Base-by-base conservation (phyloP, 1,284 basidiomycete genomes). In the Coniophora puteana region DNA sequence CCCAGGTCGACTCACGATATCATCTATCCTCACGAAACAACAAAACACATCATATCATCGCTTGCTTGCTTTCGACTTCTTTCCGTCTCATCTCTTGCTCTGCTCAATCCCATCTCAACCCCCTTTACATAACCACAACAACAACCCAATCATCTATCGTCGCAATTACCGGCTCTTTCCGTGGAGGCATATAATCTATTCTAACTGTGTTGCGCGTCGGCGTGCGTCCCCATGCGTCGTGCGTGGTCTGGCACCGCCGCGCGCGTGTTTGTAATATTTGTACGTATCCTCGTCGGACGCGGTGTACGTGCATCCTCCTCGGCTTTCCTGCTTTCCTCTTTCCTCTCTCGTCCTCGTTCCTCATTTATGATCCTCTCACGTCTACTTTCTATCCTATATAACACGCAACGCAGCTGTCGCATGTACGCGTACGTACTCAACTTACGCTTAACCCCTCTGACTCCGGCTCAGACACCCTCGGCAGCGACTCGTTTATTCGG, bases 1-100 rank as follows among this genome's bases (percentile, higher is more conserved):
- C 57, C 44, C 39, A 55, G 61, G 57, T 54, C 60, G 58, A 35
- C 42, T 31, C 30, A n/a, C n/a, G n/a, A n/a, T n/a, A n/a, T 36
- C n/a, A 41, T 41, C 38, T n/a, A 34, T 40, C 38, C 16, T 20
- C 22, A 21, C 26, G 10, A 27, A 27, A 27, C 10, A 27, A 10
- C 14, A 27, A 14, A 27, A 27, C 26, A 10, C 10, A 14, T 27
- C 18, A 37, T 39, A 23, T 33, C 13, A 37, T 24, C 17, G 20
- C 23, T 23, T 10, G 10, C 38, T 13, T 6, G 38, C 38, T 40
- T 21, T 40, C 38, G 5, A 40, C 24, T 24, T 5, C 38, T 40
- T 40, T 14, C n/a, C 7, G 25, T 41, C 17, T 20, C n/a, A n/a
- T 40, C 38, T 41, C 23, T 36, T 23, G 18, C 40, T 25, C 21